Percentiles rank a stretch among this genome's conserved stretches.
phyloP scores from a whole-genome alignment of 2,329 filamentous ascomycete species.

The Alternaria metachromatica region DNA sequence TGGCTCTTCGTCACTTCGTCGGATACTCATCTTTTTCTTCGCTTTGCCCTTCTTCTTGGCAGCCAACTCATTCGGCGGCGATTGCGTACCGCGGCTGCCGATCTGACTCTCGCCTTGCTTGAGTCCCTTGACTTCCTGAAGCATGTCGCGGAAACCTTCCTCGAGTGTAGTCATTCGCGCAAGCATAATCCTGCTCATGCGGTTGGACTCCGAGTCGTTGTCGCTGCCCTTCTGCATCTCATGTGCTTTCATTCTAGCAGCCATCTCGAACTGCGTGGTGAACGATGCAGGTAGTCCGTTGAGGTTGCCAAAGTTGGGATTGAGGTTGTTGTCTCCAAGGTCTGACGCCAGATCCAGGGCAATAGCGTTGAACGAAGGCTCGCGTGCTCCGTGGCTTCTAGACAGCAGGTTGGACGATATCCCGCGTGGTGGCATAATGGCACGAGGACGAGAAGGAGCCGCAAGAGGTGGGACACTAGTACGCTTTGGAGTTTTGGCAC shows the following conservation, averaged over 20 bases:
- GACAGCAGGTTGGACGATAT: constrained; percentile 62
- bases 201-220: constrained; percentile 43
- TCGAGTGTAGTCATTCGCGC: constrained; percentile 93
- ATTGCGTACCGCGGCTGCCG: constrained; percentile 36
- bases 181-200: constrained; percentile 75
- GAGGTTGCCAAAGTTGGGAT: constrained; percentile 66
- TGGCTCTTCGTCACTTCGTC: constrained; percentile 23
- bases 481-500: constrained; percentile 54
- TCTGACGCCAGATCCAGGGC: constrained; percentile 76
- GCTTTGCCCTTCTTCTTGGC: constrained; percentile 40
- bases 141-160: constrained; percentile 87
- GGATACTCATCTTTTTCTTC: constrained; percentile 37
- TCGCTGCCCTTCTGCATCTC: constrained; percentile 31
- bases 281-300: constrained; percentile 76
- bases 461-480: constrained; percentile 30
- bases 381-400: constrained; percentile 55
- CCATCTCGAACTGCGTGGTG: constrained; percentile 67
- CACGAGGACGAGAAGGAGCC: constrained; percentile 37
- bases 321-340: constrained; percentile 66
- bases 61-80: constrained; percentile 32
- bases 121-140: constrained; percentile 76
- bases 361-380: constrained; percentile 68
- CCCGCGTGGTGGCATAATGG: constrained; percentile 56
- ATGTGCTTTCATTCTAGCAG: constrained; percentile 34
- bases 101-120: constrained; percentile 50